Evolutionary conservation across 345 rosid genomes (phyloP).

Genomic region (Populus nigra): DNA sequence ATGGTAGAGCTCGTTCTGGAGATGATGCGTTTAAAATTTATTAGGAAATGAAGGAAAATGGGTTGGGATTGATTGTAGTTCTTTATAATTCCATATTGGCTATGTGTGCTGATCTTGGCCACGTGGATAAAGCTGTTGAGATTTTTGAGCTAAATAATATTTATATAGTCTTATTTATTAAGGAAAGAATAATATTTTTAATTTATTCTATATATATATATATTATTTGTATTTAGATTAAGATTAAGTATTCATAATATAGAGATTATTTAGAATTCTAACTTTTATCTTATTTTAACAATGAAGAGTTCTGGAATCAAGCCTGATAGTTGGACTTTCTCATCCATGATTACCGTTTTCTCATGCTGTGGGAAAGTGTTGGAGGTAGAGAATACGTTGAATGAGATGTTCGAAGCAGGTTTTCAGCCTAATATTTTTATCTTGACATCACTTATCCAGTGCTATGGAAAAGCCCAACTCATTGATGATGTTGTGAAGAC

Average conservation of each 20-base stretch:
- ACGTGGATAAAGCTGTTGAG: conserved; percentile 57
- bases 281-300: no score
- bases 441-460: conserved; percentile 85
- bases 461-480: conserved; percentile 80
- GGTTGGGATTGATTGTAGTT: conserved; percentile 47
- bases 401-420: conserved; percentile 76
- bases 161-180: no score
- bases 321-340: conserved; percentile 95
- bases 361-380: conserved; percentile 72
- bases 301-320: conserved; percentile 54
- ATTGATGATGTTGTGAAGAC: conserved; percentile 73
- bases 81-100: conserved; percentile 83
- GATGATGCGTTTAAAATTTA: conserved; percentile 53
- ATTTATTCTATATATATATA: no score
- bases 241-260: no score
- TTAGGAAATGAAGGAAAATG: conserved; percentile 79
- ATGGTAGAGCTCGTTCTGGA: no score
- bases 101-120: conserved; percentile 88
- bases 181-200: no score
- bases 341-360: conserved; percentile 74
- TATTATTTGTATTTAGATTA: no score
- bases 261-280: no score
- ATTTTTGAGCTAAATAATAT: conserved; percentile 36
- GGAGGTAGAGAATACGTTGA: conserved; percentile 71
- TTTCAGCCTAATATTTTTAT: conserved; percentile 78